phyloP scores from a whole-genome alignment of 768 basidiomycete genomes.

The Lyophyllum semitale region DNA sequence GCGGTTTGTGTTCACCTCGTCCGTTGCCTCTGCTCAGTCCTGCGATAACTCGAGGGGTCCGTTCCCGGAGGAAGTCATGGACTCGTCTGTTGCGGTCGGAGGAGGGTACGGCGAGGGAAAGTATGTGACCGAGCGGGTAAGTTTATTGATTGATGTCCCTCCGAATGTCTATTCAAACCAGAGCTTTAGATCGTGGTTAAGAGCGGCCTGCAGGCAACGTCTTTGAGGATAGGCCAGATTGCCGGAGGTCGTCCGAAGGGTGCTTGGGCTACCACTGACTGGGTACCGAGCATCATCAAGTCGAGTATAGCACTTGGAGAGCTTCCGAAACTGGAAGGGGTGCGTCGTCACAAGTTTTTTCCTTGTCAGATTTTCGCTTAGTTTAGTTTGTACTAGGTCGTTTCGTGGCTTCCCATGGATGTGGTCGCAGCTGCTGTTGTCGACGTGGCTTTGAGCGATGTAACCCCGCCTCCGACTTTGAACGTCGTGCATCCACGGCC shows the following conservation, averaged over 20 bases:
- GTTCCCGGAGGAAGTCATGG: conserved; percentile 36
- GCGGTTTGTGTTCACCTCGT: conserved; percentile 41
- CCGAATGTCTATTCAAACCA: background rate
- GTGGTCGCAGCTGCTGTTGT: conserved; percentile 27
- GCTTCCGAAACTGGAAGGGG: conserved; percentile 27
- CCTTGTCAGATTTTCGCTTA: background rate
- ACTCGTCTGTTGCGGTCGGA: conserved; percentile 33
- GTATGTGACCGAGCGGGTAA: conserved; percentile 38
- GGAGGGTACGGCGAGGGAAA: conserved; percentile 49
- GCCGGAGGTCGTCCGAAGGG: conserved; percentile 30
- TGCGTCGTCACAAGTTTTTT: conserved; percentile 11
- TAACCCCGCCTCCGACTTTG: conserved; percentile 22
- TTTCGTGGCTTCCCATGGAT: conserved; percentile 37
- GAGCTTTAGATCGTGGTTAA: conserved; percentile 23
- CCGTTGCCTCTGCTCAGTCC: conserved; percentile 31
- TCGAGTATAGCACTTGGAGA: conserved; percentile 26
- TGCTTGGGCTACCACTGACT: conserved; percentile 37
- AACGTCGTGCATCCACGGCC: conserved; percentile 42
- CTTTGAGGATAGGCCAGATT: conserved; percentile 36
- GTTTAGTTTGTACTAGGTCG: conserved; percentile 17
- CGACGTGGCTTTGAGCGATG: conserved; percentile 24
- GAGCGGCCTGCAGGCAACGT: conserved; percentile 29
- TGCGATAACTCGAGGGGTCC: conserved; percentile 29
- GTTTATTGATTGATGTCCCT: conserved; percentile 18
- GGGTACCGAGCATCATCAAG: conserved; percentile 37